Percentiles rank a stretch among this genome's conserved stretches.
These are phyloP conservation scores for Gracilaria gracilis DNA, from an alignment of 23 red algal genomes.

Conservation along the genomic window DNA sequence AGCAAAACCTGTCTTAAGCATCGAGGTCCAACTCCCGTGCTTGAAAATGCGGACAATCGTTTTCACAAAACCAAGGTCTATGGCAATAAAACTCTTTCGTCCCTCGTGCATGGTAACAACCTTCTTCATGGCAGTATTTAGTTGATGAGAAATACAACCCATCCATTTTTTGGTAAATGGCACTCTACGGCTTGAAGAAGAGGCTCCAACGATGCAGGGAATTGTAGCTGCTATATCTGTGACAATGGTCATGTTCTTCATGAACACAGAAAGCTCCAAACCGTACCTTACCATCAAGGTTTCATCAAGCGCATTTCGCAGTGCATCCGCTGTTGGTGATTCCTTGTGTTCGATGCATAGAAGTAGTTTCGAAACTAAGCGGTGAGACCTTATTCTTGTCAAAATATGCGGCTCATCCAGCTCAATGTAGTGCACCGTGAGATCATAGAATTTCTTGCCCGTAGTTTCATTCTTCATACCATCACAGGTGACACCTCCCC, in stretches of 20 bases:
- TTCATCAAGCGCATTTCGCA: too few species aligned
- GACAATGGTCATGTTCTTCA: slow-evolving; percentile 42
- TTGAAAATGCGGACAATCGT: slow-evolving; percentile 42
- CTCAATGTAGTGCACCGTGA: too few species aligned
- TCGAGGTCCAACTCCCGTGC: neutral
- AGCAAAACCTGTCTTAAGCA: neutral
- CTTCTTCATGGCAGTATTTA: slow-evolving; percentile 51
- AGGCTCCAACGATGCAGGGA: slow-evolving; percentile 34
- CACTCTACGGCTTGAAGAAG: slow-evolving; percentile 2
- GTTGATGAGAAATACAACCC: slow-evolving; percentile 28
- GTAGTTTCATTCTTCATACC: too few species aligned
- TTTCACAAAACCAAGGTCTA: slow-evolving; percentile 25
- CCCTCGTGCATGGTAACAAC: neutral
- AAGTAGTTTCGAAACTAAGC: too few species aligned
- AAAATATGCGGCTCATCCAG: too few species aligned
- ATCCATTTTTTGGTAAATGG: slow-evolving; percentile 25
- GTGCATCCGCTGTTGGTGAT: too few species aligned
- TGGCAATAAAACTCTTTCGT: neutral
- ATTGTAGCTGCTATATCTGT: slow-evolving; percentile 25
- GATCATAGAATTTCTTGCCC: too few species aligned
- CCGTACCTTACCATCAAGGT: too few species aligned
- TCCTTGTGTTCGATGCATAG: too few species aligned
- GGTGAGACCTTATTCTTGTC: too few species aligned
- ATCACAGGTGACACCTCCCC: too few species aligned
- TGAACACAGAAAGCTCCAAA: slow-evolving; percentile 13